Evolutionary conservation across 2,329 filamentous ascomycete genomes (phyloP), one percentile per base, ranked within the genome.

Genomic region (Fusarium liriodendri): DNA sequence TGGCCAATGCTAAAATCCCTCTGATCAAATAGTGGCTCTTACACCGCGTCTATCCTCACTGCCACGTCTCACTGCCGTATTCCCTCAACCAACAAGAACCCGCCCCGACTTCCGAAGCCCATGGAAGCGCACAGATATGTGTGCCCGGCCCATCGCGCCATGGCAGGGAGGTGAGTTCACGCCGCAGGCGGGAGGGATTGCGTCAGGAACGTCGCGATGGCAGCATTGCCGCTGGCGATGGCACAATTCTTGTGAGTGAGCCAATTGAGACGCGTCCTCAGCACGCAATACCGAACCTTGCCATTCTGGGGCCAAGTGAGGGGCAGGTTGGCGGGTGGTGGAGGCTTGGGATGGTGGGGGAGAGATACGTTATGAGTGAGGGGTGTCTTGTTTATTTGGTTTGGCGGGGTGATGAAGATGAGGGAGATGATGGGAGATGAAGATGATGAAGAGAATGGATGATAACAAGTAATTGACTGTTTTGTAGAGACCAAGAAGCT

Each of bases 201-300:
- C 76, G 76, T 78, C 76, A 78, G 75, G 75, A 66, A 70, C 73
- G 45, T 27, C 32, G 57, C 74, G 75, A 78, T 78, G 76, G 74
- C 76, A 77, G 74, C 69, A 78, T 78, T 72, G 73, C 52, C 69
- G 69, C 54, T 14, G 25, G 60, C 35, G 64, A 78, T 78, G 76
- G 76, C 76, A 78, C 62, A 78, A 78, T 78, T 67, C 22, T 32
- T 35, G 3, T 47, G 33, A 7, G 6, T 7, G 7, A 62, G 33
- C 76, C 76, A 78, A 78, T 78, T 33, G 59, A 22, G 40, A 25
- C 25, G 6, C 9, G 22, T 54, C 27, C 66, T 37, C 76, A 78
- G 76, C 76, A 78, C 76, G 76, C 76, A 78, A 78, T 78, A 69
- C 20, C 57, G 64, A 67, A 67, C 76, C 62, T 78, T 76, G 71